These are phyloP conservation scores for Aureococcus anophagefferens DNA, from an alignment of 108 stramenopile species.

Conservation along the genomic window DNA sequence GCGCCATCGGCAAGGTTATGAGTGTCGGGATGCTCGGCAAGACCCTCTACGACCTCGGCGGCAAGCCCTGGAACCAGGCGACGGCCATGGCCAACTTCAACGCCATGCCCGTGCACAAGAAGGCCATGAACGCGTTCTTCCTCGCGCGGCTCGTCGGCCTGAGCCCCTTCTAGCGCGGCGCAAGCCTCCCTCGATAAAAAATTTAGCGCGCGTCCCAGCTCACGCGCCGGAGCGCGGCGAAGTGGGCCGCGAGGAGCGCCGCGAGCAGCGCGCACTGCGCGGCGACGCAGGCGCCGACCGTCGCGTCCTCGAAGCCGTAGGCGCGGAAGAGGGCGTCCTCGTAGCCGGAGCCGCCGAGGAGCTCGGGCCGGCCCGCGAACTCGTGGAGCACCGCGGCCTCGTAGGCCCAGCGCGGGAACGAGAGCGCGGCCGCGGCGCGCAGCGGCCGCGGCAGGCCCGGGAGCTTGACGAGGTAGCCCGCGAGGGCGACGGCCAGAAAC, in stretches of 20 bases:
- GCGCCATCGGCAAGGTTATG: no score
- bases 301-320: no score
- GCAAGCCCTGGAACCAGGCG: background rate
- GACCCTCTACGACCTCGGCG: background rate
- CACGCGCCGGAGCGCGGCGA: no score
- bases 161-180: background rate
- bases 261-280: no score
- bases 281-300: no score
- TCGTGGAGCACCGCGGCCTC: conserved; percentile 6
- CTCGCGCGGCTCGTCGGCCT: background rate
- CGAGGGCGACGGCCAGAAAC: conserved; percentile 3
- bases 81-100: background rate
- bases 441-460: background rate
- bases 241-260: no score
- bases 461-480: conserved; percentile 6
- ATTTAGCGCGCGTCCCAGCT: no score
- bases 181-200: no score
- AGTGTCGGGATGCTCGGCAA: background rate
- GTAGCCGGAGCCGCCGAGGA: no score
- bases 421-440: background rate
- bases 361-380: background rate
- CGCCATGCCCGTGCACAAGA: background rate
- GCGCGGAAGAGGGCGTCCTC: no score
- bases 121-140: background rate
- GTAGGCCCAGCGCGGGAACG: conserved; percentile 10